Base-by-base conservation (phyloP, 495 filamentous ascomycete genomes). In the Penicillium antarcticum region DNA sequence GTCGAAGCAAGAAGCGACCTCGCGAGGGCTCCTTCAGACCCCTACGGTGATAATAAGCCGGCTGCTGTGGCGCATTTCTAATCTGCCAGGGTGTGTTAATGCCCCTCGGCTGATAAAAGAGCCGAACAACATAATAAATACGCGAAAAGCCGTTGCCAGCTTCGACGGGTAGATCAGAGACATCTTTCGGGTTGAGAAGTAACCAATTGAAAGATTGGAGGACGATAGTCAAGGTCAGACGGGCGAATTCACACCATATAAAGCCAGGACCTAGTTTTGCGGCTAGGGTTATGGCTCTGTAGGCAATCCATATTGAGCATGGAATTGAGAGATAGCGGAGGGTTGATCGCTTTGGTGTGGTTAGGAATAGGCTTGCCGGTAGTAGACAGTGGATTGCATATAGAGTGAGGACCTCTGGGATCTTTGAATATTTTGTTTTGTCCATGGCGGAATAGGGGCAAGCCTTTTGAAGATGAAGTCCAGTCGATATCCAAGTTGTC, bases 71-170 rank as follows among this genome's bases (percentile, higher is more conserved):
- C 1, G 45, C 34, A 41, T 61, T 55, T 36, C 54, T 63, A 3
- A 57, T 52, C 29, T 63, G 51, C 54, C 54, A 61, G 32, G 48
- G 42, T 3, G 63, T 63, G 21, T 53, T 48, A 17, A 63, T 53
- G 5, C 56, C 60, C 5, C 60, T 56, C 29, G 53, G 52, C 5
- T 62, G 56, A 23, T 47, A 52, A 10, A 60, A 48, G 1, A 62
- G 33, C 34, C 48, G 24, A 10, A 21, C 32, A 6, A 51, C 41
- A 13, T 44, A 36, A 14, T 52, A 62, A 7, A 61, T 4, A 13
- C 36, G 46, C 17, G 36, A 2, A 9, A 36, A 6, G n/a, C 24
- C 18, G 8, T 55, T 8, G 12, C 17, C 8, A 11, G 5, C 12
- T 10, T 24, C 45, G 36, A n/a, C 2, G 7, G 51, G 50, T 1